Evolutionary conservation across 495 filamentous ascomycete genomes (phyloP).

Genomic region (Durotheca rogersii): DNA sequence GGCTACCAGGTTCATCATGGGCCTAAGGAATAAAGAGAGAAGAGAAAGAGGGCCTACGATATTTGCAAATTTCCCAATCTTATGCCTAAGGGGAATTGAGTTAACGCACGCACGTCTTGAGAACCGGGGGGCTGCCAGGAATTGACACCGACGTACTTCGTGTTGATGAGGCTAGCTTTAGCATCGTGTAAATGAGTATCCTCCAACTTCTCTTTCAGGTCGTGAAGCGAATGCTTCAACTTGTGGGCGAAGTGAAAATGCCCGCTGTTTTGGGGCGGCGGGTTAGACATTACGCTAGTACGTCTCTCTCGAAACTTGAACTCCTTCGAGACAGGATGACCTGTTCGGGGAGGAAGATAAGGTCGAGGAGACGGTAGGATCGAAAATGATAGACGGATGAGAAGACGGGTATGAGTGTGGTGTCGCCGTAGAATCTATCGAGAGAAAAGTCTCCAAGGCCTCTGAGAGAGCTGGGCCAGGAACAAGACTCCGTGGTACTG

Average conservation of each 20-base stretch:
- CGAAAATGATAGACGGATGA: no score
- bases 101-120: no score
- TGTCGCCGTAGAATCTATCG: no score
- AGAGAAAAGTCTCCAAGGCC: no score
- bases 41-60: slow-evolving; percentile 39
- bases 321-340: no score
- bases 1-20: neutral
- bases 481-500: no score
- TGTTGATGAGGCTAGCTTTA: slow-evolving; percentile 49
- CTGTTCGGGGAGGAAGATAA: no score
- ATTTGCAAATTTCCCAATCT: slow-evolving; percentile 57
- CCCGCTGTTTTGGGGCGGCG: slow-evolving; percentile 8
- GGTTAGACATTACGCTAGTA: neutral
- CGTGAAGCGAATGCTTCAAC: slow-evolving; percentile 42
- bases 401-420: no score
- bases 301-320: no score
- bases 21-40: neutral
- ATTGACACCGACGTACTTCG: slow-evolving; percentile 41
- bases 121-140: neutral
- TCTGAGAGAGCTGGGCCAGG: no score
- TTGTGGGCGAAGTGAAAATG: slow-evolving; percentile 30
- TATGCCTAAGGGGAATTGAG: slow-evolving; percentile 51
- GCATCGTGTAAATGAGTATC: slow-evolving; percentile 48
- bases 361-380: no score
- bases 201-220: slow-evolving; percentile 50